Base-by-base conservation (phyloP, 148 eudicot species). In the Diospyros kaki region DNA sequence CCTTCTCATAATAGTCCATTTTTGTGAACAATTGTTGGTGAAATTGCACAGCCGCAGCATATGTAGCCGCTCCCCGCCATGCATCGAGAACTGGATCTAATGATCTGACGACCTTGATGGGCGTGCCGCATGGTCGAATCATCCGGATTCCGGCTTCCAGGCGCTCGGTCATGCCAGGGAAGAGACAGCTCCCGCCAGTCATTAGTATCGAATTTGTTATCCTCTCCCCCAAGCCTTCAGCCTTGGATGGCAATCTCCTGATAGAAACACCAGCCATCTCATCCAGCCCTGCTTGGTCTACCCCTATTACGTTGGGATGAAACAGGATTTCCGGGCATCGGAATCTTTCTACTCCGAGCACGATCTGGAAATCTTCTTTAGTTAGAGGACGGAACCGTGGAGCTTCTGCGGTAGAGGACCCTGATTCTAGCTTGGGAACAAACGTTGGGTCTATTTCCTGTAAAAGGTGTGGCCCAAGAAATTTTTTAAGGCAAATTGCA, bases 361-460 rank as follows among this genome's bases (percentile, higher is more conserved):
- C 61, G 14, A 95, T 85, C 71, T 95, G 96, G 75, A 87, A 95
- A 88, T 95, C 99, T 86, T 95, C 98, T 83, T 91, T 86, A 38
- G 97, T 93, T 44, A 88, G 85, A 58, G 90, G 91, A 69, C 97
- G 98, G 60, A 86, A 74, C 55, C 84, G 89, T 9, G 96, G 94
- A 58, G 68, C 82, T 73, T 91, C 97, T 53, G 84, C 69, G 42
- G 87, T 58, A 51, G 84, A 82, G 28, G 81, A 18, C 66, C 90
- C 87, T 14, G 77, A 64, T 45, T 91, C 98, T 48, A 84, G 72
- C 76, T 85, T 89, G 52, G 89, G 81, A 68, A 85, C 71, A 83
- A 96, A 96, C 75, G 91, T 78, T n/a, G 98, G 94, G 81, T 96
- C 99, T 64, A 96, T 84, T 72, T 86, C 98, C 99, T 96, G 97